Conservation (phyloP, 2,329 filamentous ascomycete species). For the Colletotrichum horii region DNA sequence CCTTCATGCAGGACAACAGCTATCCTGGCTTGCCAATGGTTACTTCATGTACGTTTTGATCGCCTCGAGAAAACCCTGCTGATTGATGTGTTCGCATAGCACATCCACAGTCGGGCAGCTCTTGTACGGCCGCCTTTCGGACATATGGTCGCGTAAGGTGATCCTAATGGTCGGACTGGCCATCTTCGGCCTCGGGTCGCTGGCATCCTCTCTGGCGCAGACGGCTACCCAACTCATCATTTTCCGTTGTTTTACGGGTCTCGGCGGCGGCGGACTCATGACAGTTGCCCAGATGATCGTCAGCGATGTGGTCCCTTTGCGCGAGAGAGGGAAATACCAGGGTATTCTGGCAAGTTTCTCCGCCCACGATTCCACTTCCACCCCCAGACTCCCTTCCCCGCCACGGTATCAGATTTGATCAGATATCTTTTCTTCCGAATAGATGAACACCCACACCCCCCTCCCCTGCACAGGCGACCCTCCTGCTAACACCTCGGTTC, state of each 20-base stretch:
- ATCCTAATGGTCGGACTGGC: slow-evolving; percentile 41
- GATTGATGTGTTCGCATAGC: slow-evolving; percentile 24
- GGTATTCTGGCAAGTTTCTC: slow-evolving; percentile 39
- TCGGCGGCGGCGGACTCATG: slow-evolving; percentile 45
- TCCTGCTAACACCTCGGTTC: not conserved
- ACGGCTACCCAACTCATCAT: slow-evolving; percentile 44
- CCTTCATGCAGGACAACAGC: slow-evolving; percentile 52
- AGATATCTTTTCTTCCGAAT: not conserved
- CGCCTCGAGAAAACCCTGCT: not conserved
- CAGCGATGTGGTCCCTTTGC: slow-evolving; percentile 54
- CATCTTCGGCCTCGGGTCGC: slow-evolving; percentile 47
- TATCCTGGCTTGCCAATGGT: slow-evolving; percentile 59
- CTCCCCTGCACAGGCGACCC: not conserved
- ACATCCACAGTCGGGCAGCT: slow-evolving; percentile 53
- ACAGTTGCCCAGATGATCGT: slow-evolving; percentile 51
- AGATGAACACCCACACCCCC: not conserved
- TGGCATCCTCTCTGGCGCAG: slow-evolving; percentile 46
- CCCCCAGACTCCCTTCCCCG: not conserved
- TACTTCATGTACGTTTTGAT: slow-evolving; percentile 55
- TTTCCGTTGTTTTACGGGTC: slow-evolving; percentile 49
- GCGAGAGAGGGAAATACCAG: slow-evolving; percentile 47
- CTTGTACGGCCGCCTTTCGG: slow-evolving; percentile 49
- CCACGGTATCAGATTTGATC: not conserved
- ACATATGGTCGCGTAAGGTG: slow-evolving; percentile 51
- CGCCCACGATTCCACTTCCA: not conserved